phyloP scores from a whole-genome alignment of 1,284 basidiomycete genomes.

The Sphagnurus paluster region DNA sequence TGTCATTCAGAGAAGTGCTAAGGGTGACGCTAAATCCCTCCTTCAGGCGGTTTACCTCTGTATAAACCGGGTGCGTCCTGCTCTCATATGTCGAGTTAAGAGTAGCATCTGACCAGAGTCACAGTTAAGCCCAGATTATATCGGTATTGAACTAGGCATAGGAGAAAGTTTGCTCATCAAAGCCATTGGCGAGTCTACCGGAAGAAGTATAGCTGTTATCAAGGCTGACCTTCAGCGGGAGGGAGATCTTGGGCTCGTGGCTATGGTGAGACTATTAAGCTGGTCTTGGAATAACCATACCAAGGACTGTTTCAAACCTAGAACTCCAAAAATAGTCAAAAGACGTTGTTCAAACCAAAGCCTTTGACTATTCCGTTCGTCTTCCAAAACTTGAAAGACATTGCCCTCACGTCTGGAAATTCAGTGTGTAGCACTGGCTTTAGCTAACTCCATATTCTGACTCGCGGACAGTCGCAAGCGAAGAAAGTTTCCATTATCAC shows the following conservation, averaged over 20 bases:
- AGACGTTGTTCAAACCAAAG: constrained; percentile 94
- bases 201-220: constrained; percentile 78
- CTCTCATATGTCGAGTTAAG: background rate
- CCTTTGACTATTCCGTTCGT: constrained; percentile 87
- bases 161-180: constrained; percentile 95
- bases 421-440: constrained; percentile 48
- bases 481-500: constrained; percentile 97
- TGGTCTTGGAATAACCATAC: background rate
- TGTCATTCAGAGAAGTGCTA: constrained; percentile 82
- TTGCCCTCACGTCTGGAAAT: constrained; percentile 83
- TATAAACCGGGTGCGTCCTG: constrained; percentile 82
- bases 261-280: constrained; percentile 63
- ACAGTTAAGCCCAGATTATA: constrained; percentile 93
- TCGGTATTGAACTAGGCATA: constrained; percentile 95
- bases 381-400: constrained; percentile 84
- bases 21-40: constrained; percentile 70
- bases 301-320: constrained; percentile 30
- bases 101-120: constrained; percentile 11
- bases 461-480: constrained; percentile 69
- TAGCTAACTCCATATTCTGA: background rate
- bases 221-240: constrained; percentile 93
- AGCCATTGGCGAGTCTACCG: constrained; percentile 94
- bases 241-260: constrained; percentile 95
- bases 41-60: constrained; percentile 94
- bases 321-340: constrained; percentile 93